phyloP scores from a whole-genome alignment of 116 monocot genomes.

The Phalaenopsis hybrid region DNA sequence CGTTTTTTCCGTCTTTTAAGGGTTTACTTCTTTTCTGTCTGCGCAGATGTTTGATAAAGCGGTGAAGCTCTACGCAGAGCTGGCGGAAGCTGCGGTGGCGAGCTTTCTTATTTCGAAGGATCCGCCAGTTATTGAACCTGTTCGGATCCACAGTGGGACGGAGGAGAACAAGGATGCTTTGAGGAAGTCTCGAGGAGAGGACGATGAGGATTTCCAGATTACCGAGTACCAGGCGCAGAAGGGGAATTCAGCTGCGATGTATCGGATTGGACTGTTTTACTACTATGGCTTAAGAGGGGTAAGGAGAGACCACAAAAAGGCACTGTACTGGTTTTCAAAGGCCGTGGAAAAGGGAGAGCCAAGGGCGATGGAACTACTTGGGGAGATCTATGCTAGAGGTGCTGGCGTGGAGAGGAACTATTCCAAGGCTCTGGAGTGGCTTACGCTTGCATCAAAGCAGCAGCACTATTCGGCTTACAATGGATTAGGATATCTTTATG shows the following conservation, averaged over 20 bases:
- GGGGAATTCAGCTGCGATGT: constrained; percentile 64
- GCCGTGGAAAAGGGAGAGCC: constrained; percentile 81
- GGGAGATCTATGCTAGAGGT: constrained; percentile 91
- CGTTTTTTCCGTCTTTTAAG: neutral
- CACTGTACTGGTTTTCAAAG: constrained; percentile 65
- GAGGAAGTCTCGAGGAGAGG: constrained; percentile 78
- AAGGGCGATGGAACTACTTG: constrained; percentile 71
- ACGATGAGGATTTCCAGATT: constrained; percentile 86
- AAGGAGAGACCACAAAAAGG: constrained; percentile 60
- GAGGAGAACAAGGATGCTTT: constrained; percentile 85
- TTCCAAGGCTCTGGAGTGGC: constrained; percentile 79
- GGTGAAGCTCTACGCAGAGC: constrained; percentile 52
- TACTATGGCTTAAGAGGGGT: constrained; percentile 86
- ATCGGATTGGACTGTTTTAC: constrained; percentile 64
- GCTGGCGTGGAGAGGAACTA: constrained; percentile 91
- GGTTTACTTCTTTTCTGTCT: constrained; percentile 6
- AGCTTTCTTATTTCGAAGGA: constrained; percentile 73
- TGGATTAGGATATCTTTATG: constrained; percentile 87
- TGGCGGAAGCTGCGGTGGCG: constrained; percentile 80
- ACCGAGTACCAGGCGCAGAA: constrained; percentile 78
- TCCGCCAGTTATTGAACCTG: constrained; percentile 56
- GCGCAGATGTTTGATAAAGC: constrained; percentile 76
- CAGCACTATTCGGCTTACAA: constrained; percentile 78
- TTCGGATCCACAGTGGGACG: constrained; percentile 67
- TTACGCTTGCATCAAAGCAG: constrained; percentile 50